phyloP scores from a whole-genome alignment of 495 filamentous ascomycete genomes.

The Astrocystis sublimbata region DNA sequence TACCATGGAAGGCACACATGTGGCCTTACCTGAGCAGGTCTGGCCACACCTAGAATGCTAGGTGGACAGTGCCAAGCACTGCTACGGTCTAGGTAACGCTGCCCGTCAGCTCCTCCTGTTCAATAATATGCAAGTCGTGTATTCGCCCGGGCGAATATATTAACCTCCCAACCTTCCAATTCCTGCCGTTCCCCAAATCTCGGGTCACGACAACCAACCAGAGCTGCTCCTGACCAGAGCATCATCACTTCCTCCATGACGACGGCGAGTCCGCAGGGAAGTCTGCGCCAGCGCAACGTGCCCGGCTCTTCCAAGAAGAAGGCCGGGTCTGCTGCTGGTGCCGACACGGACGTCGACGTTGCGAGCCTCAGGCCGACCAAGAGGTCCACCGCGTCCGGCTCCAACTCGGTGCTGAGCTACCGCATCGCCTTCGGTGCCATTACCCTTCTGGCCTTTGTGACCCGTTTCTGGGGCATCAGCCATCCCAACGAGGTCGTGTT shows the following conservation, averaged over 20 bases:
- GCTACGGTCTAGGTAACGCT: neutral
- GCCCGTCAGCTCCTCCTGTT: no score
- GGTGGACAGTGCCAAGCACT: conserved; percentile 5
- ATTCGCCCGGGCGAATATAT: neutral
- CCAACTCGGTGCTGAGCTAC: conserved; percentile 74
- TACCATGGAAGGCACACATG: neutral
- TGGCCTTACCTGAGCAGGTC: neutral
- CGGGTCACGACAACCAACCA: conserved; percentile 10
- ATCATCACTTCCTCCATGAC: conserved; percentile 31
- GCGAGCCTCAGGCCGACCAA: conserved; percentile 35
- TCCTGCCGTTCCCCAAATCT: conserved; percentile 1
- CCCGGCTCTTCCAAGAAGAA: conserved; percentile 47
- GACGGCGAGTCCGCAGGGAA: conserved; percentile 45
- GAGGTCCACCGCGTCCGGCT: conserved; percentile 25
- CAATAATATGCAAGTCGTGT: conserved; percentile 5
- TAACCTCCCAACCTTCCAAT: conserved; percentile 1
- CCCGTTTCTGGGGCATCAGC: conserved; percentile 90
- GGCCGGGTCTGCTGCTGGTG: conserved; percentile 33
- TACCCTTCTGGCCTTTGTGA: conserved; percentile 82
- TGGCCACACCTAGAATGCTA: no score
- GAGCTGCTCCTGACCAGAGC: no score
- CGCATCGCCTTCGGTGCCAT: conserved; percentile 76
- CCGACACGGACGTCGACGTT: conserved; percentile 51
- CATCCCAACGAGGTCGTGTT: conserved; percentile 98
- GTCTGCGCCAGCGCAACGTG: conserved; percentile 57